Evolutionary conservation across 768 basidiomycete species (phyloP).

Genomic region (Saitozyma sp.): DNA sequence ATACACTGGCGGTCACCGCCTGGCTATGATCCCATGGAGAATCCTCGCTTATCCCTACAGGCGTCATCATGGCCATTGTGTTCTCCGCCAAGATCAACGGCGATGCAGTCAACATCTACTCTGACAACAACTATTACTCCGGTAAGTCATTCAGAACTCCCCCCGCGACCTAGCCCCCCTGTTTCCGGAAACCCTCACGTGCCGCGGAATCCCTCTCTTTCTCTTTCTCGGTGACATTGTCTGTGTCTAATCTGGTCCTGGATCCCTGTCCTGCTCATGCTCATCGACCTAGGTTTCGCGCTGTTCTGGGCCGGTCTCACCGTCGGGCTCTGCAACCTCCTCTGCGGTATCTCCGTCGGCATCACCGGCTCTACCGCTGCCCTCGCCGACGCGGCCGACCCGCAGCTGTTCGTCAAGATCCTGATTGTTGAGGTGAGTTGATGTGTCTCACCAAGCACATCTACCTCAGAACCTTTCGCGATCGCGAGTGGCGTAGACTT

Average conservation of each 20-base stretch:
- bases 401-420: slow-evolving; percentile 91
- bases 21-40: too few species aligned
- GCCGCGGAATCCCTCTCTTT: neutral
- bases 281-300: slow-evolving; percentile 66
- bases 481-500: too few species aligned
- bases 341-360: slow-evolving; percentile 92
- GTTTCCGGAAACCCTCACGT: neutral
- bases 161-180: neutral
- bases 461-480: too few species aligned
- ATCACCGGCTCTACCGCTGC: slow-evolving; percentile 95
- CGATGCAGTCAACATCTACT: slow-evolving; percentile 73
- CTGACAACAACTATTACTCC: slow-evolving; percentile 86
- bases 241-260: too few species aligned
- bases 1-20: too few species aligned
- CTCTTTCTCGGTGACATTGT: neutral
- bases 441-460: slow-evolving; percentile 50
- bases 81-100: slow-evolving; percentile 76
- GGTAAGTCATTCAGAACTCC: slow-evolving; percentile 55
- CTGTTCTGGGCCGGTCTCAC: slow-evolving; percentile 97
- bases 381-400: slow-evolving; percentile 91
- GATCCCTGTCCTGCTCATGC: neutral
- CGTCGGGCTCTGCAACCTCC: slow-evolving; percentile 88
- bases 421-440: slow-evolving; percentile 91
- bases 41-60: slow-evolving; percentile 14
- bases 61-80: slow-evolving; percentile 85